Percentiles rank a stretch among this genome's conserved stretches.
Conservation (phyloP, 176 grass and related monocot genomes). For the Secale cereale region DNA sequence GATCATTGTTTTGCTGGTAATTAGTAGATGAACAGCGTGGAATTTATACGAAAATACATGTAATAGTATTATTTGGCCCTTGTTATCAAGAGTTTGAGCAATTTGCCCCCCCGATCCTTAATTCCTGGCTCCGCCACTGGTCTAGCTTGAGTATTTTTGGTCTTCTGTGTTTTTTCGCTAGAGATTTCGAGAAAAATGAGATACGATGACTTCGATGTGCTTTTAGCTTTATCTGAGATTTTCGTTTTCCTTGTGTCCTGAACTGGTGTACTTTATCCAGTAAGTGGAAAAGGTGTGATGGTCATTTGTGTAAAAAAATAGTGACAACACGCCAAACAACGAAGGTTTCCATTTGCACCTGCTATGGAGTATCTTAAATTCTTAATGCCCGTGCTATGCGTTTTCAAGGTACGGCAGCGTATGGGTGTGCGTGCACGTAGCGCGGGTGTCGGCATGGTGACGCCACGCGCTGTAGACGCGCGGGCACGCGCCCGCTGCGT, state of each 20-base stretch:
- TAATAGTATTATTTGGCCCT: too few species aligned
- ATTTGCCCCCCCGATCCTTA: too few species aligned
- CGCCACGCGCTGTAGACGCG: slow-evolving; percentile 4
- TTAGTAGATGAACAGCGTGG: too few species aligned
- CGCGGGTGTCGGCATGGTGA: background rate
- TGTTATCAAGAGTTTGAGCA: too few species aligned
- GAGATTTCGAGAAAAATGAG: too few species aligned
- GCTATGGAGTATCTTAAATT: background rate
- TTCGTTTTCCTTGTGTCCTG: background rate
- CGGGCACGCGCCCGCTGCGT: background rate
- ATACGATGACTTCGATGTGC: too few species aligned
- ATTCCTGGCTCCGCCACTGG: too few species aligned
- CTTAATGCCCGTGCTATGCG: background rate
- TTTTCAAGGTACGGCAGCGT: background rate
- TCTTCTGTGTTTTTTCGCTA: too few species aligned
- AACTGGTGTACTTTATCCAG: background rate
- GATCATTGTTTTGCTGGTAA: too few species aligned
- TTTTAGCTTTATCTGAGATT: too few species aligned
- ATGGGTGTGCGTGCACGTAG: background rate
- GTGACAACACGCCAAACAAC: background rate
- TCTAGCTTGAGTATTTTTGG: too few species aligned
- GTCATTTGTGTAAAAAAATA: background rate
- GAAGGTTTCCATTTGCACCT: background rate
- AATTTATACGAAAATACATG: too few species aligned
- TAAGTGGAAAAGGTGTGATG: background rate